These are phyloP conservation scores for Aspergillus fischeri DNA, from an alignment of 2,329 filamentous ascomycete species.

Conservation along the genomic window DNA sequence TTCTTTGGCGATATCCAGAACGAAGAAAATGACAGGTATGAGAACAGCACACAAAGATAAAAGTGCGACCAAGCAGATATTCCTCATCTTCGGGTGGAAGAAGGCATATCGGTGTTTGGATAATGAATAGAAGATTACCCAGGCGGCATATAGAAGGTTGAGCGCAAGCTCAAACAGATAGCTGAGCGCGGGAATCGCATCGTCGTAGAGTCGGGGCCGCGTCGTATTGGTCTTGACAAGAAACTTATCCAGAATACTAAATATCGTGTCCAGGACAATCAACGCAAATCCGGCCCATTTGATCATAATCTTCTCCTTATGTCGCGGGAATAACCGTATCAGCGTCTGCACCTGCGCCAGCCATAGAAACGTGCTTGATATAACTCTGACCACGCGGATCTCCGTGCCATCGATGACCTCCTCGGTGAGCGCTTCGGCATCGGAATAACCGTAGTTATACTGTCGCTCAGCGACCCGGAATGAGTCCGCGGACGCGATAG, in stretches of 20 bases:
- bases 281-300: conserved; percentile 97
- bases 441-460: conserved; percentile 74
- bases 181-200: conserved; percentile 84
- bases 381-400: conserved; percentile 83
- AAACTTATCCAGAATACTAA: conserved; percentile 89
- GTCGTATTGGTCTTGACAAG: conserved; percentile 45
- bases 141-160: conserved; percentile 82
- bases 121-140: conserved; percentile 90
- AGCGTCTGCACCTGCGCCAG: conserved; percentile 95
- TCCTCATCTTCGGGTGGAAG: conserved; percentile 85
- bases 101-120: conserved; percentile 89
- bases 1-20: conserved; percentile 80
- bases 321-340: conserved; percentile 90
- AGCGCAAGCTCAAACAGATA: conserved; percentile 88
- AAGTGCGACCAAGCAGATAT: conserved; percentile 74
- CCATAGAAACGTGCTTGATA: conserved; percentile 96
- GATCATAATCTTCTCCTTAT: conserved; percentile 96
- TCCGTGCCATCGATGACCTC: conserved; percentile 79
- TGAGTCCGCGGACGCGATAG: conserved; percentile 88
- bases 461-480: conserved; percentile 79
- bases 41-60: conserved; percentile 78
- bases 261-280: conserved; percentile 84
- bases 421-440: conserved; percentile 69
- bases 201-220: conserved; percentile 71
- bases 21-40: conserved; percentile 88